Evolutionary conservation across 208 protist species (phyloP).

Genomic region (Trypanosoma brucei): DNA sequence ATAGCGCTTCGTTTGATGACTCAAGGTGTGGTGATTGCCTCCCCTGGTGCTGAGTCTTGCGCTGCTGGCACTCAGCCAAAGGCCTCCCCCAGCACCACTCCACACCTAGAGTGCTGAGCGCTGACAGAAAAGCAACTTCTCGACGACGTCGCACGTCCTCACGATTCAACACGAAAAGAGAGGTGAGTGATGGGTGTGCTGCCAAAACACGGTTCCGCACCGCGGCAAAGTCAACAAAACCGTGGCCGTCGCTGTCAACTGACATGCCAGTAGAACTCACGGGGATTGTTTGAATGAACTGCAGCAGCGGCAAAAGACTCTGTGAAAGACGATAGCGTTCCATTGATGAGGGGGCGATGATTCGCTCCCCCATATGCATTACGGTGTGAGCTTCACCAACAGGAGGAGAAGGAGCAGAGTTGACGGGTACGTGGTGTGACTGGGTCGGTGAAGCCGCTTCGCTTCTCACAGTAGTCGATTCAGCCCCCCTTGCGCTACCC

Average conservation of each 20-base stretch:
- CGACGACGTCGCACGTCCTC: neutral
- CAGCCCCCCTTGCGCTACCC: neutral
- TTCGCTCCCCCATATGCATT: slow-evolving; percentile 21
- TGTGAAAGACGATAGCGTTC: slow-evolving; percentile 21
- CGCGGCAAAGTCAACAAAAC: slow-evolving; percentile 22
- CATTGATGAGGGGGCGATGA: slow-evolving; percentile 23
- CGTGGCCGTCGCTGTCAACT: neutral
- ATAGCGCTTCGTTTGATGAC: no score
- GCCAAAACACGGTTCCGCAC: slow-evolving; percentile 12
- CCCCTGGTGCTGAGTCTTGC: no score
- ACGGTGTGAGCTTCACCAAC: slow-evolving; percentile 12
- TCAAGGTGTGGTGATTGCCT: no score
- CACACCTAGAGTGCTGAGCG: slow-evolving; percentile 11
- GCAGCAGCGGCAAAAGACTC: slow-evolving; percentile 12
- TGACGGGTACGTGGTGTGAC: neutral
- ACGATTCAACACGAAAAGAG: slow-evolving; percentile 8
- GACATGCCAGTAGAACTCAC: neutral
- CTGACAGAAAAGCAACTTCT: slow-evolving; percentile 11
- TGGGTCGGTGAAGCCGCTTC: no score
- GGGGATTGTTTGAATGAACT: slow-evolving; percentile 12
- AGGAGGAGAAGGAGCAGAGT: neutral
- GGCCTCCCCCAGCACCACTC: slow-evolving; percentile 20
- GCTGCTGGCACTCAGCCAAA: neutral
- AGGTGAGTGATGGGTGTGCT: slow-evolving; percentile 8
- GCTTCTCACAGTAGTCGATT: no score